A percentile compares a stretch with the other conserved stretches of the same genome.
phyloP scores from a whole-genome alignment of 73 alveolate species.

The Tetrahymena borealis region DNA sequence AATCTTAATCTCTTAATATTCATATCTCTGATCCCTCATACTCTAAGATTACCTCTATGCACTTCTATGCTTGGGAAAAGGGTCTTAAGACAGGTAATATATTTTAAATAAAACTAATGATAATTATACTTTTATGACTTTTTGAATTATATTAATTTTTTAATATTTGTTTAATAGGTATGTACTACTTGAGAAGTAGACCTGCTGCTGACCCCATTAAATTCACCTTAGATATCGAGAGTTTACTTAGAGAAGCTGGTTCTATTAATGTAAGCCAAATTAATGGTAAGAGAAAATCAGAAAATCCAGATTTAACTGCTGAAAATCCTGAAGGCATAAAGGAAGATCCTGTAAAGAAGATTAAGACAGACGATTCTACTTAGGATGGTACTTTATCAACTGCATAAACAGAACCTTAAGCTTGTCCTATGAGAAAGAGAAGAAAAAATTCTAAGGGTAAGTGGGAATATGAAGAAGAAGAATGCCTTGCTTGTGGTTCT shows the following conservation, averaged over 20 bases:
- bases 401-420: not conserved
- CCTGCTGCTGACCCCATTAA: slow-evolving; percentile 94
- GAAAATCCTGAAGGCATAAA: not conserved
- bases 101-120: no score
- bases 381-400: not conserved
- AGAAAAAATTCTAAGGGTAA: not conserved
- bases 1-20: slow-evolving; percentile 55
- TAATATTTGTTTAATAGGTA: slow-evolving; percentile 63
- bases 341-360: not conserved
- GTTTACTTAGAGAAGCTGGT: slow-evolving; percentile 42
- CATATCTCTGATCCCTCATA: slow-evolving; percentile 65
- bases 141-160: not conserved
- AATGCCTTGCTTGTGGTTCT: not conserved
- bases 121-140: slow-evolving; percentile 47
- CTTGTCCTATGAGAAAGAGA: not conserved
- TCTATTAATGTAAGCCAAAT: not conserved
- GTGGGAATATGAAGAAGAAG: not conserved
- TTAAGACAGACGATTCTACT: not conserved
- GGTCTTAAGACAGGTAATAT: slow-evolving; percentile 68
- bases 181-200: slow-evolving; percentile 84
- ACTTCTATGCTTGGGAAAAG: slow-evolving; percentile 83
- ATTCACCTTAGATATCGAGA: slow-evolving; percentile 87
- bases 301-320: not conserved
- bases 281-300: not conserved
- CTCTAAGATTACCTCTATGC: slow-evolving; percentile 75